A percentile compares a stretch with the other conserved stretches of the same genome.
Conservation (phyloP, 257 asterid genomes). For the Salvia rosmarinus region DNA sequence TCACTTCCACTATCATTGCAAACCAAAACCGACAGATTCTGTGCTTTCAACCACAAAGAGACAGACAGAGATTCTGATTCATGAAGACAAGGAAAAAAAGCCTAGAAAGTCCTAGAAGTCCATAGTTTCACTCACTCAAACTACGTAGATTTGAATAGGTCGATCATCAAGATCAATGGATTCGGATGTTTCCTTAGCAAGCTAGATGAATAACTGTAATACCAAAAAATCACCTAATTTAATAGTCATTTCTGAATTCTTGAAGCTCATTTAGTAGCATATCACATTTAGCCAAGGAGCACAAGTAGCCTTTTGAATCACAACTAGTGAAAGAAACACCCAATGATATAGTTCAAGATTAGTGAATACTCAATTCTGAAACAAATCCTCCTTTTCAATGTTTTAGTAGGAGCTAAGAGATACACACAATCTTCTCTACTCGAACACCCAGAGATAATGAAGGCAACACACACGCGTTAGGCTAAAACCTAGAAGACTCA, state of each 20-base stretch:
- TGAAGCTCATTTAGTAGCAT: conserved; percentile 16
- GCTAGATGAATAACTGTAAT: not conserved
- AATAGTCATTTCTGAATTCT: not conserved
- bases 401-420: not conserved
- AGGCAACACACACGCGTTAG: no score
- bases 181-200: conserved; percentile 35
- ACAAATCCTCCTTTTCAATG: not conserved
- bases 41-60: not conserved
- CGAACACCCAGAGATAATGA: not conserved
- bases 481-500: not conserved
- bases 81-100: not conserved
- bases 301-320: not conserved
- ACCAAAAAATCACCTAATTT: not conserved
- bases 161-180: conserved; percentile 22
- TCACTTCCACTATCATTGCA: conserved; percentile 16
- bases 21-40: conserved; percentile 23
- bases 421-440: no score
- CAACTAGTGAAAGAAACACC: not conserved
- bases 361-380: not conserved
- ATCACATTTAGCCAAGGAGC: not conserved
- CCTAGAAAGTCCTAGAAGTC: not conserved
- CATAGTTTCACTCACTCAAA: not conserved
- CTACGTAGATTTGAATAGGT: not conserved
- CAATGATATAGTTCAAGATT: not conserved
- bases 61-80: conserved; percentile 1